Evolutionary conservation across 176 grass and related monocot species (phyloP).

Genomic region (Musa acuminata): DNA sequence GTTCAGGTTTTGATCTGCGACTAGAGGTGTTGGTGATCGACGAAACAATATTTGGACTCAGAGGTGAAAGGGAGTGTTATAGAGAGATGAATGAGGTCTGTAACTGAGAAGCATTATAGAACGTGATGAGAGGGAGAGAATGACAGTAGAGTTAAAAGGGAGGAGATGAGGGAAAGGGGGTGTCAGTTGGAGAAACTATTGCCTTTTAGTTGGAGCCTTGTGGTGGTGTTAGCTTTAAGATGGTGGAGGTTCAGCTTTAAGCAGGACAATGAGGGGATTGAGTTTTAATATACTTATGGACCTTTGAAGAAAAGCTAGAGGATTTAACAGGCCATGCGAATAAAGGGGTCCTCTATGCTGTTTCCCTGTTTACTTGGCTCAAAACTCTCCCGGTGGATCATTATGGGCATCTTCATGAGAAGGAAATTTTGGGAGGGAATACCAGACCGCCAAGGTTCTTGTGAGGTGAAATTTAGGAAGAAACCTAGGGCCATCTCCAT

Average conservation of each 20-base stretch:
- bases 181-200: not conserved
- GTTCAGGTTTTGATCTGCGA: too few species aligned
- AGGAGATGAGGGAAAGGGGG: not conserved
- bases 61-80: too few species aligned
- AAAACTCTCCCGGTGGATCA: not conserved
- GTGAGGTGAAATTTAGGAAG: not conserved
- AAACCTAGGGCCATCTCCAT: not conserved
- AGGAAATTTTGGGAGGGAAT: not conserved
- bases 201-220: not conserved
- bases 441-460: not conserved
- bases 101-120: too few species aligned
- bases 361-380: not conserved
- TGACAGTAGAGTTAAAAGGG: not conserved
- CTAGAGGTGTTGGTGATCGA: too few species aligned
- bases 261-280: not conserved
- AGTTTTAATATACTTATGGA: not conserved
- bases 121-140: not conserved
- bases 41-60: too few species aligned
- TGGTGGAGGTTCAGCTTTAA: not conserved
- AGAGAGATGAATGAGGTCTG: too few species aligned
- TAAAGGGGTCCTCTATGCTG: not conserved
- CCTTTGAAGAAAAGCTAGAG: not conserved
- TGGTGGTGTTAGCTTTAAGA: not conserved
- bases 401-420: not conserved
- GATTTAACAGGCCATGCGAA: not conserved